Base-by-base conservation (phyloP, 2,329 filamentous ascomycete genomes). In the Septoria petroselini region DNA sequence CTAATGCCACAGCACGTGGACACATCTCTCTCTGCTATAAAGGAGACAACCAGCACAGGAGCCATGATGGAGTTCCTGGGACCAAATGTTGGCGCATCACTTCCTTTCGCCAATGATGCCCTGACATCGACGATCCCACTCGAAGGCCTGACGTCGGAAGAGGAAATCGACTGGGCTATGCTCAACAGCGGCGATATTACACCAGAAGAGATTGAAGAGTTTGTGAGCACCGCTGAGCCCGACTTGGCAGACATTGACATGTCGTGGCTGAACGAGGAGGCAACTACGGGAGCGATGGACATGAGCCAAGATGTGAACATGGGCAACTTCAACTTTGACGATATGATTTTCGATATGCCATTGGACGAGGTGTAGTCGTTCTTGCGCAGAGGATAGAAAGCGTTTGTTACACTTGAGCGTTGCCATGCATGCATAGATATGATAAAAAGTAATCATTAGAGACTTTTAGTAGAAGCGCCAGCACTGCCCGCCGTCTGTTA, bases 11-110 rank as follows among this genome's bases (percentile, higher is more conserved):
- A 49, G 7, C 18, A 52, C 12, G 52, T 59, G 8, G 33, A 50
- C 18, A 61, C 33, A 30, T 52, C 52, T 6, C 40, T 54, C 11
- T 53, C 53, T 2, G 38, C 50, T 14, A 55, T 61, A 30, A 41
- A 35, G 8, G 50, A 60, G 14, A 38, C 42, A 2, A 41, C 31
- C 19, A 48, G 53, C 9, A 65, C 62, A 1, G 63, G 62, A 15
- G 62, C 62, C 7, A 64, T 64, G 62, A 63, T 62, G 59, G 62
- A 64, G 25, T 64, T 64, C 35, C 44, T 65, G 1, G 63, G 61
- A 7, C 52, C 50, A 7, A 42, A 58, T 15, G 27, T 63, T 2
- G 61, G 58, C 8, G 44, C 47, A 7, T 19, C 45, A n/a, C 46
- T 63, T 11, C 55, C 61, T 3, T 65, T 66, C 51, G 58, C 50